A percentile compares a stretch with the other conserved stretches of the same genome.
These are phyloP conservation scores for Lenwebbia sp. DNA, from an alignment of 345 rosid species.

Conservation along the genomic window DNA sequence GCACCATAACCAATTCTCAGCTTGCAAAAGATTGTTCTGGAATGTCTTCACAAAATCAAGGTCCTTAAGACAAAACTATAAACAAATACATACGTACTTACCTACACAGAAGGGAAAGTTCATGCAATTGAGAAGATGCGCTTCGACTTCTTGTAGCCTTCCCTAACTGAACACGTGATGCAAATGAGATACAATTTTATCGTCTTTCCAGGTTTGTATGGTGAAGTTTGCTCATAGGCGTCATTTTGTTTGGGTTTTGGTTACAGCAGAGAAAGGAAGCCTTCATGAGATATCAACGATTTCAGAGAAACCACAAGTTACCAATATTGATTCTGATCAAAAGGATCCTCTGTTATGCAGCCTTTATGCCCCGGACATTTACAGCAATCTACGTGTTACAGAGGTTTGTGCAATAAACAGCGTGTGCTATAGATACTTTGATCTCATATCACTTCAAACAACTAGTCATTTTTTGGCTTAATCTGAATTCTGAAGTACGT, in stretches of 20 bases:
- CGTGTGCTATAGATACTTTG: not conserved
- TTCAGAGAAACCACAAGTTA: constrained; percentile 22
- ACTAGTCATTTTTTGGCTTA: not conserved
- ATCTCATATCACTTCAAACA: not conserved
- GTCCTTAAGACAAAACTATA: constrained; percentile 22
- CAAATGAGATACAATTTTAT: not conserved
- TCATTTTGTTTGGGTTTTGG: not conserved
- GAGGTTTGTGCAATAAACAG: constrained; percentile 43
- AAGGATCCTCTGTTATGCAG: constrained; percentile 68
- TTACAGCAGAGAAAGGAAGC: constrained; percentile 17
- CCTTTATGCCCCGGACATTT: constrained; percentile 66
- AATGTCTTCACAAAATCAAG: constrained; percentile 4
- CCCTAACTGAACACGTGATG: not conserved
- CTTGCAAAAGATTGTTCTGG: constrained; percentile 8
- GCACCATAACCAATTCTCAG: not conserved
- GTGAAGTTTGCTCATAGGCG: not conserved
- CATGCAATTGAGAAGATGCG: not conserved
- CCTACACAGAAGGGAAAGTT: not conserved
- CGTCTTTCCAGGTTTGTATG: not conserved
- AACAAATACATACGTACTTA: too few species aligned
- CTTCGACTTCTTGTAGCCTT: not conserved
- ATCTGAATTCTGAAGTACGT: not conserved
- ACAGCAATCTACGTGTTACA: constrained; percentile 55
- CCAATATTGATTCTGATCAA: constrained; percentile 55
- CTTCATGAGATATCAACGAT: constrained; percentile 11